phyloP scores from a whole-genome alignment of 2,329 filamentous ascomycete species.

The Colletotrichum endophyticum region DNA sequence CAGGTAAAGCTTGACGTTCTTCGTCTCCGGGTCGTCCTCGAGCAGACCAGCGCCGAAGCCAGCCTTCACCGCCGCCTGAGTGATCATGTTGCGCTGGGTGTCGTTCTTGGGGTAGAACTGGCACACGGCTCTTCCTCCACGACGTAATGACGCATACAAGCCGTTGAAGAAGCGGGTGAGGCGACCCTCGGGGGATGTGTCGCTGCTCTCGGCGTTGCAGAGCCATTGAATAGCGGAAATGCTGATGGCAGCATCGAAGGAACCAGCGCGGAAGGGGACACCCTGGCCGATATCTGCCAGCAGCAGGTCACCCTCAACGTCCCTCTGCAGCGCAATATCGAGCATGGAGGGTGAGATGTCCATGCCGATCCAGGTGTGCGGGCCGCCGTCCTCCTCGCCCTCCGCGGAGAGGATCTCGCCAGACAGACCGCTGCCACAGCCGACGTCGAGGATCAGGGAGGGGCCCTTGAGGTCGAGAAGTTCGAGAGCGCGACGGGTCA shows the following conservation, averaged over 20 bases:
- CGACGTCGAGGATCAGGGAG: constrained; percentile 93
- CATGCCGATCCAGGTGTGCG: constrained; percentile 97
- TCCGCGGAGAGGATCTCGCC: constrained; percentile 90
- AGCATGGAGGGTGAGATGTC: constrained; percentile 96
- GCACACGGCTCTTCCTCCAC: constrained; percentile 89
- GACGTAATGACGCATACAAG: constrained; percentile 80
- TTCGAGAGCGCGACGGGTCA: constrained; percentile 92
- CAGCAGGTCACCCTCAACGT: constrained; percentile 92
- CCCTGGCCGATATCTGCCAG: constrained; percentile 96
- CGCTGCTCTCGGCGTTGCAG: constrained; percentile 90
- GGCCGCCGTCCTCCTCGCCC: constrained; percentile 73
- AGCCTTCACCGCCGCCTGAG: constrained; percentile 85
- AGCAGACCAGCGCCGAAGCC: constrained; percentile 95
- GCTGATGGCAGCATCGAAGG: constrained; percentile 93
- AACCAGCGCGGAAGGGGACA: constrained; percentile 88
- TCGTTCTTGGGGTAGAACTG: constrained; percentile 99
- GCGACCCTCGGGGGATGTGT: constrained; percentile 80
- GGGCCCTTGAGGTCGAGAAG: constrained; percentile 82
- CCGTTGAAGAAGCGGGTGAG: constrained; percentile 90
- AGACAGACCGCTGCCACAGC: constrained; percentile 92
- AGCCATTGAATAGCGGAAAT: constrained; percentile 99
- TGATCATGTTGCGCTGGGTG: constrained; percentile 90
- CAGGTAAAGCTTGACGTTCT: constrained; percentile 95
- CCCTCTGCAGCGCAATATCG: constrained; percentile 88
- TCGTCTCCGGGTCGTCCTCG: constrained; percentile 95